Evolutionary conservation across 192 early-diverging fungal species (phyloP).

Genomic region (Thoreauomyces humboldtii): DNA sequence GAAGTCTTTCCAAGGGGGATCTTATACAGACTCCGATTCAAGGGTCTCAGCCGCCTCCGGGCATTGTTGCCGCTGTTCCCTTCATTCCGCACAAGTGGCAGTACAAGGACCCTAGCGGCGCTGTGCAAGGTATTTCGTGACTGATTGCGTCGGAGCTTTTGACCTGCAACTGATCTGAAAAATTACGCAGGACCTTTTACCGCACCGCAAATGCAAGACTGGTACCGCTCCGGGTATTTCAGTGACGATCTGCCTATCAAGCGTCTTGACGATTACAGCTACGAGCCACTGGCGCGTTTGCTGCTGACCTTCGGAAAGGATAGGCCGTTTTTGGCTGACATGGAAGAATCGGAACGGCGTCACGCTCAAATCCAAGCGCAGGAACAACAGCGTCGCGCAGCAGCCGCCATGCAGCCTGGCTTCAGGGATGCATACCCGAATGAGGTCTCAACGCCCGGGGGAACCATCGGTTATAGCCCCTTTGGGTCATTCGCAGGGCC

Average conservation of each 20-base stretch:
- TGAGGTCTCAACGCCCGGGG: constrained; percentile 4
- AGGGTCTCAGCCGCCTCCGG: constrained; percentile 4
- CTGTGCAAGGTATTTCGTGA: constrained; percentile 61
- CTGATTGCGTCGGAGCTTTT: background rate
- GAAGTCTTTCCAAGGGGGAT: constrained; percentile 8
- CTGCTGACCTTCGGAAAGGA: constrained; percentile 66
- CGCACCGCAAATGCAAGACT: constrained; percentile 90
- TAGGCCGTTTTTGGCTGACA: constrained; percentile 64
- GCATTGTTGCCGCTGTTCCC: constrained; percentile 7
- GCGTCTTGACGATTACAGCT: constrained; percentile 70
- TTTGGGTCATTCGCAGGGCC: constrained; percentile 8
- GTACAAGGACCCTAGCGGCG: constrained; percentile 82
- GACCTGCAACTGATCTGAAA: background rate
- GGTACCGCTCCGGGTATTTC: constrained; percentile 88
- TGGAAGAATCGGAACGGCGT: constrained; percentile 32
- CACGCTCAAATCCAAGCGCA: constrained; percentile 5
- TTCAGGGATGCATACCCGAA: constrained; percentile 4
- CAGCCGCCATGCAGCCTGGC: background rate
- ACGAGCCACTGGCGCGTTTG: constrained; percentile 74
- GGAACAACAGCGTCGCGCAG: constrained; percentile 4
- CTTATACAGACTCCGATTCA: background rate
- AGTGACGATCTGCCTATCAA: constrained; percentile 74
- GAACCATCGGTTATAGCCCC: constrained; percentile 16
- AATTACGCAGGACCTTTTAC: constrained; percentile 72
- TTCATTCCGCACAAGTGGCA: constrained; percentile 58